Evolutionary conservation across 2,329 filamentous ascomycete species (phyloP).

Genomic region (Akanthomyces muscarius): DNA sequence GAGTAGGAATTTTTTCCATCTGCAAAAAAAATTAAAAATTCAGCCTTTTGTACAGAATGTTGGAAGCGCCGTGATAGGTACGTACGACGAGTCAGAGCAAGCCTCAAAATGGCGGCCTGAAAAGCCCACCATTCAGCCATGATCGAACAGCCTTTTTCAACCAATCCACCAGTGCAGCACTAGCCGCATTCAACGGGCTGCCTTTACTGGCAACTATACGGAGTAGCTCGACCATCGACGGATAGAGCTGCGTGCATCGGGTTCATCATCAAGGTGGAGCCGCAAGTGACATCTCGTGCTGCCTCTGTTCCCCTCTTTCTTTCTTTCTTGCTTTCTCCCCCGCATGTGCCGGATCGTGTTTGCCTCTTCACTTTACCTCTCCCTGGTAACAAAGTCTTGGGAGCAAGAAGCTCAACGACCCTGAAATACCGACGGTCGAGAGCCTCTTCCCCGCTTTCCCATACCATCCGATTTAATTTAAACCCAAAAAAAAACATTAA

Average conservation of each 20-base stretch:
- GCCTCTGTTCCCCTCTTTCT: neutral
- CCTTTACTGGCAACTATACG: neutral
- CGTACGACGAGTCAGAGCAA: too few relatives aligned
- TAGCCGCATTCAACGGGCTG: neutral
- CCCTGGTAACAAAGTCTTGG: neutral
- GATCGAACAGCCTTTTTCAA: too few relatives aligned
- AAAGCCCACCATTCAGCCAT: too few relatives aligned
- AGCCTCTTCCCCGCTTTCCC: neutral
- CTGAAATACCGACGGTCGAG: neutral
- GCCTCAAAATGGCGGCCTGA: too few relatives aligned
- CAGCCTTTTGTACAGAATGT: too few relatives aligned
- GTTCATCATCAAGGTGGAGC: conserved; percentile 8
- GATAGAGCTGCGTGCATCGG: conserved; percentile 5
- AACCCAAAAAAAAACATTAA: neutral
- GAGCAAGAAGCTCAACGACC: neutral
- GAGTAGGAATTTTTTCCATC: too few relatives aligned
- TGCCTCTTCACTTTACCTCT: neutral
- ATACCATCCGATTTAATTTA: too few relatives aligned
- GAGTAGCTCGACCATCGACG: neutral
- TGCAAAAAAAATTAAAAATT: too few relatives aligned
- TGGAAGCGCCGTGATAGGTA: too few relatives aligned
- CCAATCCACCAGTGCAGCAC: neutral
- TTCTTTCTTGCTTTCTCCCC: neutral
- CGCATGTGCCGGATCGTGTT: neutral
- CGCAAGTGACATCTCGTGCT: neutral